Percentiles rank a stretch among this genome's conserved stretches.
These are phyloP conservation scores for Talaromyces amestolkiae DNA, from an alignment of 2,329 filamentous ascomycete species.

Conservation along the genomic window DNA sequence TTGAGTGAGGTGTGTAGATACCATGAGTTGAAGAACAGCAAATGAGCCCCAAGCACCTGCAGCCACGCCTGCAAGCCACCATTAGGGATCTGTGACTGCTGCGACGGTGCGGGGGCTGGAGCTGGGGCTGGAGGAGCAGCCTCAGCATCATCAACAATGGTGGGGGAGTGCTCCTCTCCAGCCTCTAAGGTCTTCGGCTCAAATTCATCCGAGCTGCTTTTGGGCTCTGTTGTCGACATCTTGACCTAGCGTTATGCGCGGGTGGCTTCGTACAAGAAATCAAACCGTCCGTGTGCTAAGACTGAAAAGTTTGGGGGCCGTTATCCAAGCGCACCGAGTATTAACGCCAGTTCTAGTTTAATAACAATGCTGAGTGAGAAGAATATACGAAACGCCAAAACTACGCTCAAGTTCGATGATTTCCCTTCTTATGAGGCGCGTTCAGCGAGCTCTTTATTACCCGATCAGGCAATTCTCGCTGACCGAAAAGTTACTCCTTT, in stretches of 20 bases:
- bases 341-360: not conserved
- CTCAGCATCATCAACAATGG: not conserved
- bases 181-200: not conserved
- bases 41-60: slow-evolving; percentile 29
- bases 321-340: not conserved
- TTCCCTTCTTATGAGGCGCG: not conserved
- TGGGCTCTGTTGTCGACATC: not conserved
- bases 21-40: slow-evolving; percentile 30
- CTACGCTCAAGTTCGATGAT: not conserved
- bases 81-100: slow-evolving; percentile 16
- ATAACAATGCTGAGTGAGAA: not conserved
- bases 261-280: not conserved
- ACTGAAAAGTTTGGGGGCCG: not conserved
- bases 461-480: not conserved
- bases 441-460: not conserved
- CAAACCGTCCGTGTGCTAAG: not conserved
- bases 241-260: not conserved
- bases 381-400: not conserved
- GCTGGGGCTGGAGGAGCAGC: too few relatives aligned
- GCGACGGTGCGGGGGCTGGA: too few relatives aligned
- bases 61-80: slow-evolving; percentile 32
- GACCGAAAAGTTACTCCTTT: not conserved
- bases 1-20: slow-evolving; percentile 22
- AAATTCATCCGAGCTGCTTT: not conserved
- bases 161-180: not conserved